Evolutionary conservation across 192 early-diverging fungal species (phyloP).

Genomic region (Linnemannia elongata): DNA sequence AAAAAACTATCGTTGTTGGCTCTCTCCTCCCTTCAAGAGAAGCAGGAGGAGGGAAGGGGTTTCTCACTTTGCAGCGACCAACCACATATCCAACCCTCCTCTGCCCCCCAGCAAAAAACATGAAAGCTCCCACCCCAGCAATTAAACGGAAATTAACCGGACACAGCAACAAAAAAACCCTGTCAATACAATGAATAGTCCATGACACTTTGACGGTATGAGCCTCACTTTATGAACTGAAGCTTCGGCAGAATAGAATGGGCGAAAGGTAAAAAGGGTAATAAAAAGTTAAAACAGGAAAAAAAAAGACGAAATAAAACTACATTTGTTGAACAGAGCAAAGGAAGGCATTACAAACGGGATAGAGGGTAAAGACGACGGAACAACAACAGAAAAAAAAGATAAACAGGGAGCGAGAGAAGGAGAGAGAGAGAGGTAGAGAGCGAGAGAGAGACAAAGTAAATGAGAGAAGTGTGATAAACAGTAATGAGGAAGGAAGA

Average conservation of each 20-base stretch:
- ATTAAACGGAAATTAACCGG: too few relatives aligned
- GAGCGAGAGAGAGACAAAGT: background rate
- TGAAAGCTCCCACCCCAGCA: too few relatives aligned
- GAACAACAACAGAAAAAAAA: background rate
- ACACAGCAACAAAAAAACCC: too few relatives aligned
- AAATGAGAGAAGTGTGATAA: background rate
- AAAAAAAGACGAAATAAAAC: conserved; percentile 3
- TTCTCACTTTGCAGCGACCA: too few relatives aligned
- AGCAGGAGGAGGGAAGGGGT: too few relatives aligned
- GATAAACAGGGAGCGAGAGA: background rate
- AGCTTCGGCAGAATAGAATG: background rate
- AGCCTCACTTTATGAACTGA: background rate
- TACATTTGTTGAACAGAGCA: conserved; percentile 5
- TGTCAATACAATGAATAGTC: background rate
- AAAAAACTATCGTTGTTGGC: too few relatives aligned
- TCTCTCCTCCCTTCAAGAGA: too few relatives aligned
- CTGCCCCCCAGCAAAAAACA: too few relatives aligned
- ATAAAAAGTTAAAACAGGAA: background rate
- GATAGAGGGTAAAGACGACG: conserved; percentile 2
- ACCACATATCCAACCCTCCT: too few relatives aligned
- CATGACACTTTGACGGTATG: background rate
- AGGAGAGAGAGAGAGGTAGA: background rate
- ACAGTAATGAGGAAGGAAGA: background rate
- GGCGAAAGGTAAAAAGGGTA: background rate
- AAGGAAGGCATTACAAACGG: background rate